These are phyloP conservation scores for Colletotrichum tabaci DNA, from an alignment of 2,329 filamentous ascomycete genomes.

Conservation along the genomic window DNA sequence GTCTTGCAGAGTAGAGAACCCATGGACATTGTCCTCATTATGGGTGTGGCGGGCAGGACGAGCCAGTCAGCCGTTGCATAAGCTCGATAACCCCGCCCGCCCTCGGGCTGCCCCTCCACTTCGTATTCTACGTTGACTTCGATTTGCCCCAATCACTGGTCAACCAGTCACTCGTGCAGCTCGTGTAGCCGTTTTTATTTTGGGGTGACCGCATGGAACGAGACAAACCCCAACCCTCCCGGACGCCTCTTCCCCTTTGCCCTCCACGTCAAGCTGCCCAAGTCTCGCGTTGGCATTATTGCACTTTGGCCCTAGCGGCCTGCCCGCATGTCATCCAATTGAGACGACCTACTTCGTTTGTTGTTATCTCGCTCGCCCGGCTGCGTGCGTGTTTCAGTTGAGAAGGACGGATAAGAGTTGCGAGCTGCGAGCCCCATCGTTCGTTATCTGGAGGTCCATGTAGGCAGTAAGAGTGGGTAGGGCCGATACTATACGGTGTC, in stretches of 20 bases:
- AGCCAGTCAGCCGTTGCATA: constrained; percentile 23
- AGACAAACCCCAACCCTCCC: constrained; percentile 27
- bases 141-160: not conserved
- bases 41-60: constrained; percentile 1
- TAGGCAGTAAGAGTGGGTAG: not conserved
- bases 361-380: not conserved
- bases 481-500: not conserved
- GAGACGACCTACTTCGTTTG: not conserved
- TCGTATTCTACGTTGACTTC: constrained; percentile 21
- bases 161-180: constrained; percentile 28
- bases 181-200: constrained; percentile 31
- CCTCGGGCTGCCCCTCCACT: constrained; percentile 17
- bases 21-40: not conserved
- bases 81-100: constrained; percentile 27
- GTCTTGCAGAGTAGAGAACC: not conserved
- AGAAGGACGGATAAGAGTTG: not conserved
- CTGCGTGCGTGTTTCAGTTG: constrained; percentile 29
- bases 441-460: not conserved
- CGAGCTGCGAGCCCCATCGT: not conserved
- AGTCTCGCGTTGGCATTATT: constrained; percentile 14
- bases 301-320: not conserved
- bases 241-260: constrained; percentile 22
- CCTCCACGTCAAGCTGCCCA: constrained; percentile 36
- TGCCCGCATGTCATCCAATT: constrained; percentile 33
- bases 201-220: not conserved